A percentile compares a stretch with the other conserved stretches of the same genome.
These are phyloP conservation scores for Xylaria multiplex DNA, from an alignment of 2,329 filamentous ascomycete species.

Conservation along the genomic window DNA sequence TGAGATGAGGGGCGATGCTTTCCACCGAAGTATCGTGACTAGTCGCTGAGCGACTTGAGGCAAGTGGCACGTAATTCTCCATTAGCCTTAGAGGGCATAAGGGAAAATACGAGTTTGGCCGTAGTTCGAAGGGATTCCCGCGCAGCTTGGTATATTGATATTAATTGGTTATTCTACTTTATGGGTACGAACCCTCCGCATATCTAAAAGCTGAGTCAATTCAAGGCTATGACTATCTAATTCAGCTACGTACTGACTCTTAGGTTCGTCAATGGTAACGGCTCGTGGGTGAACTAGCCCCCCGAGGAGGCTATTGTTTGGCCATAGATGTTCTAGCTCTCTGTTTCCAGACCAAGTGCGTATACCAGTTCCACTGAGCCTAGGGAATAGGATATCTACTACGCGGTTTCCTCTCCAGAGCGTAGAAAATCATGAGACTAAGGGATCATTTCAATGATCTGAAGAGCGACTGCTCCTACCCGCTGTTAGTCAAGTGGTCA, in stretches of 20 bases:
- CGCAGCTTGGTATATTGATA: not conserved
- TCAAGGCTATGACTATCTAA: too few species aligned
- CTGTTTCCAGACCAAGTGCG: not conserved
- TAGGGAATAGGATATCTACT: not conserved
- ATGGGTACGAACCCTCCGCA: too few species aligned
- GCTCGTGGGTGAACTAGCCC: too few species aligned
- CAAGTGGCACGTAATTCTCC: not conserved
- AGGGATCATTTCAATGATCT: not conserved
- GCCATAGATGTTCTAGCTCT: not conserved
- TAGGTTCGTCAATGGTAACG: too few species aligned
- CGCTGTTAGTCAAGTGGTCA: not conserved
- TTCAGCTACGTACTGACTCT: too few species aligned
- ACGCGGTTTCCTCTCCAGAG: not conserved
- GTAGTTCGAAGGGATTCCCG: not conserved
- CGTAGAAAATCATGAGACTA: not conserved
- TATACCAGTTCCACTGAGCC: not conserved
- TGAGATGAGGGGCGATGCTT: not conserved
- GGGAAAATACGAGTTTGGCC: not conserved
- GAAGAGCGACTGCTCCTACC: not conserved
- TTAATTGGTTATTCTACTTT: too few species aligned
- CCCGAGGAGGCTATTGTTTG: not conserved
- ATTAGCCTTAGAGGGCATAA: not conserved
- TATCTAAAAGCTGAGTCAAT: too few species aligned
- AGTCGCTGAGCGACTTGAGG: not conserved
- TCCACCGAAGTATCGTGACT: too few species aligned